These are phyloP conservation scores for Plasmodium adleri DNA, from an alignment of 169 alveolate species.

Conservation along the genomic window DNA sequence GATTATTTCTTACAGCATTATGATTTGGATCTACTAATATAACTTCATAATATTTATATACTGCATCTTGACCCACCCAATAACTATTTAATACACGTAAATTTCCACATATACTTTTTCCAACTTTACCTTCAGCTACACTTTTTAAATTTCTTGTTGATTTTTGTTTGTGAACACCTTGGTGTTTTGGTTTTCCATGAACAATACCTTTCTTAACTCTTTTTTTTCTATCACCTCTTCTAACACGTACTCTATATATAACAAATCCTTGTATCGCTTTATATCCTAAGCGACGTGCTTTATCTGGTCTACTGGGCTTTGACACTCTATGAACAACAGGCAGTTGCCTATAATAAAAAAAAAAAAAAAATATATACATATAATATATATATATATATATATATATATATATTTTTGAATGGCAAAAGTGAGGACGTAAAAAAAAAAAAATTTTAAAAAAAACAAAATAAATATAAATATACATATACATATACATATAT, in stretches of 20 bases:
- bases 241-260: constrained; percentile 98
- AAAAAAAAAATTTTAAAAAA: background rate
- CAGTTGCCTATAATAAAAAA: constrained; percentile 90
- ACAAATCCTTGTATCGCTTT: constrained; percentile 99
- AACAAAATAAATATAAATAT: background rate
- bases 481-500: background rate
- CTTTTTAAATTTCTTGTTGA: constrained; percentile 96
- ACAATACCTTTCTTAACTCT: constrained; percentile 98
- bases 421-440: background rate
- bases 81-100: constrained; percentile 99
- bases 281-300: constrained; percentile 98
- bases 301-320: constrained; percentile 97
- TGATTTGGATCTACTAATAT: constrained; percentile 99
- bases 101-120: constrained; percentile 95
- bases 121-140: constrained; percentile 99
- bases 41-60: constrained; percentile 98
- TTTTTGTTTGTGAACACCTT: constrained; percentile 97
- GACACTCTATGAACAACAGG: constrained; percentile 98
- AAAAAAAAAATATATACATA: background rate
- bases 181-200: constrained; percentile 99
- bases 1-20: constrained; percentile 97
- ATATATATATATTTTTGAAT: background rate
- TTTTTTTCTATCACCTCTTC: constrained; percentile 99
- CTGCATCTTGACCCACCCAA: constrained; percentile 99
- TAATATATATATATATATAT: background rate